These are phyloP conservation scores for Pleurotus sapidus DNA, from an alignment of 768 basidiomycete species.

Conservation along the genomic window DNA sequence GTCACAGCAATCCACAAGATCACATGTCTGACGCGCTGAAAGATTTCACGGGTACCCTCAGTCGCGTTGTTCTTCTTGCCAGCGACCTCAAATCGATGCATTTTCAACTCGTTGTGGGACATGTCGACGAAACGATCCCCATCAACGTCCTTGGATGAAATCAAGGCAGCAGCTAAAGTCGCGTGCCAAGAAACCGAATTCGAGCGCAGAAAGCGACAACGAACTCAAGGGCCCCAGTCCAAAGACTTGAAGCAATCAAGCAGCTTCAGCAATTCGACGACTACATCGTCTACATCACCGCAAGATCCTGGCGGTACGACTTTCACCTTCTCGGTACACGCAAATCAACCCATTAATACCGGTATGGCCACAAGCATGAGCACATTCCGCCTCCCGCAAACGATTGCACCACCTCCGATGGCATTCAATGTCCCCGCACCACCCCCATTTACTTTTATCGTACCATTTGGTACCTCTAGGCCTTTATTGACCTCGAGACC, in stretches of 20 bases:
- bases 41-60: too few species aligned
- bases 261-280: neutral
- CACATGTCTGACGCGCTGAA: too few species aligned
- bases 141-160: neutral
- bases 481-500: neutral
- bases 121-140: constrained; percentile 1
- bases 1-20: neutral
- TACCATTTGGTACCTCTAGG: neutral
- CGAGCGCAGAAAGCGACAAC: constrained; percentile 1
- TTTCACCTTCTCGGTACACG: neutral
- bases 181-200: constrained; percentile 7
- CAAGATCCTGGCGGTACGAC: neutral
- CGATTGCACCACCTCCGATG: neutral
- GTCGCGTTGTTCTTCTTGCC: too few species aligned
- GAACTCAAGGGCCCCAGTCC: neutral
- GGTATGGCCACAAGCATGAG: constrained; percentile 1
- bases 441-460: neutral
- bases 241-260: neutral
- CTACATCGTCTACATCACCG: neutral
- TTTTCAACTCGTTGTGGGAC: neutral
- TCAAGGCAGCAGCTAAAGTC: constrained; percentile 1
- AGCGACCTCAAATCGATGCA: too few species aligned
- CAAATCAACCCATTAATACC: neutral
- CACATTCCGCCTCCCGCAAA: neutral
- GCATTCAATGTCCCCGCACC: neutral